These are phyloP conservation scores for Coemansia sp. DNA, from an alignment of 192 early-diverging fungal species.

Conservation along the genomic window DNA sequence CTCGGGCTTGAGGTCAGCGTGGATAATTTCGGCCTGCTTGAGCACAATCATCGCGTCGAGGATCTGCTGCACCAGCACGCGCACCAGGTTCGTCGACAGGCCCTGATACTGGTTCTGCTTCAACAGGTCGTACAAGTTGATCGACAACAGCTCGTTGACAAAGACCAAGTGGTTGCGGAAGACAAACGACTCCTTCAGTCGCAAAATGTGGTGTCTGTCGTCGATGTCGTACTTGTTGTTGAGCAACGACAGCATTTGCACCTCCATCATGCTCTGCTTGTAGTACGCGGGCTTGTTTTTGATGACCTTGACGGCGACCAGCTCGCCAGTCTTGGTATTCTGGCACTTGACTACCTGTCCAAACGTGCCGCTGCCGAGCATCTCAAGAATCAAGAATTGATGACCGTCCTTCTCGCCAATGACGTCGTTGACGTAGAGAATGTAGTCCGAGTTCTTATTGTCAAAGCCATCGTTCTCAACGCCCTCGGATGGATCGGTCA, in stretches of 20 bases:
- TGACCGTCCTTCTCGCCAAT: conserved; percentile 89
- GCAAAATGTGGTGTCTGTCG: conserved; percentile 87
- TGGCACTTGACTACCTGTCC: conserved; percentile 98
- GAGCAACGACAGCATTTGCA: conserved; percentile 88
- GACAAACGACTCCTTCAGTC: conserved; percentile 91
- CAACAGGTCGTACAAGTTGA: conserved; percentile 97
- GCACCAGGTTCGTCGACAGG: conserved; percentile 89
- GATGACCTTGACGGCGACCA: conserved; percentile 95
- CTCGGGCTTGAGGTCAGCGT: conserved; percentile 99
- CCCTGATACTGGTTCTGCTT: conserved; percentile 98
- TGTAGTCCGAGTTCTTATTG: conserved; percentile 96
- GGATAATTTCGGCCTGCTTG: conserved; percentile 88
- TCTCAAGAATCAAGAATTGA: conserved; percentile 91
- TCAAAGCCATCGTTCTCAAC: conserved; percentile 90
- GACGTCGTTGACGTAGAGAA: conserved; percentile 95
- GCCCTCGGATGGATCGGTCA: conserved; percentile 94
- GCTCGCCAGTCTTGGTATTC: conserved; percentile 88
- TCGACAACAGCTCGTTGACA: conserved; percentile 95
- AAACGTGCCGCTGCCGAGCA: conserved; percentile 96
- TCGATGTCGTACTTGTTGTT: conserved; percentile 86
- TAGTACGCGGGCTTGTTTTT: conserved; percentile 98
- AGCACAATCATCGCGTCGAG: conserved; percentile 88
- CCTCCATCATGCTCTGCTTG: conserved; percentile 97
- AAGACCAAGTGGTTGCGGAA: conserved; percentile 92
- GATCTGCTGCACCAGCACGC: conserved; percentile 91